Base-by-base conservation (phyloP, 805 yeast species). In the Saccharomyces eubayanus region DNA sequence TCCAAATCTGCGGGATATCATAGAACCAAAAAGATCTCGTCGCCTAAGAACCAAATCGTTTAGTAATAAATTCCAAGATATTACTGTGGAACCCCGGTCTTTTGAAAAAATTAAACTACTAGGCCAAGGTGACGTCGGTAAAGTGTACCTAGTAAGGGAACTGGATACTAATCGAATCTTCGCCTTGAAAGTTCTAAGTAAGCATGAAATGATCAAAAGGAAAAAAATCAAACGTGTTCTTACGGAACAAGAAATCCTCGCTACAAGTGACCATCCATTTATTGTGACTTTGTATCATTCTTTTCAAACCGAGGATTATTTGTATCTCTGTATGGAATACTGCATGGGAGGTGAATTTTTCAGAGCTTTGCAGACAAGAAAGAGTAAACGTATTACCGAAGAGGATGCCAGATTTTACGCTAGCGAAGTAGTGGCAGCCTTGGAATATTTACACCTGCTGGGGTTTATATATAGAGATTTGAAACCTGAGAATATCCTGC, bases 331-430 rank as follows among this genome's bases (percentile, higher is more conserved):
- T 71, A 92, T 95, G 96, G 99, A 94, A 68, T 94, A 92, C 65
- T 94, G 99, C 66, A 89, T 94, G 90, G 99, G 99, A 30, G 99
- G 99, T 48, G 99, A 95, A 72, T 94, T 94, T 64, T 94, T 94
- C 75, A 76, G 98, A 55, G 99, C 98, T 0, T 72, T 94, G 52
- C 99, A 94, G 71, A 90, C 97, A 0, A 77, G 97, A 56, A 85
- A 83, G 57, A 82, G 89, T 52, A 89, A 90, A 66, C 87, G 96
- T 59, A 85, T 94, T 12, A 74, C 82, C 21, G 99, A 94, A 69
- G 80, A 75, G 29, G 98, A 91, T 68, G 98, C 99, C 2, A 77
- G 83, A 54, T 94, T 94, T 67, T 94, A 94, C 67, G 96, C 97
- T 0, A 87, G 97, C 21, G 99, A 94, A 69, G 99, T 94, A 21